Conservation (phyloP, 352 stramenopile species). For the Globisporangium uncinulatum region DNA sequence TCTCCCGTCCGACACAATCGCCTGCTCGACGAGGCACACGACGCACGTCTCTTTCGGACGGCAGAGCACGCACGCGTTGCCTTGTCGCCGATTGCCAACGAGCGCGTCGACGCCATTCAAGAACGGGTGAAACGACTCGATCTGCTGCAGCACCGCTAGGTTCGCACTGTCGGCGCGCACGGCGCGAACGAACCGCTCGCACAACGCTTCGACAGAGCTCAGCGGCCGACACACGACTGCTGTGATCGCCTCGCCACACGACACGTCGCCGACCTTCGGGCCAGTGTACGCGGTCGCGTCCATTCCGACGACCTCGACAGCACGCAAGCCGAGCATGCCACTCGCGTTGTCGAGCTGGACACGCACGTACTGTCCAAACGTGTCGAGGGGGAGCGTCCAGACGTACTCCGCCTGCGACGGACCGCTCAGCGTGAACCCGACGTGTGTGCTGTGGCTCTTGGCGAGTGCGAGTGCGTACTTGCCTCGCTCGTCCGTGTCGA, state of each 20-base stretch:
- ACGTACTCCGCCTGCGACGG: conserved; percentile 19
- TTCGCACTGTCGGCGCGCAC: conserved; percentile 41
- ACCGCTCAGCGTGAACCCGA: conserved; percentile 24
- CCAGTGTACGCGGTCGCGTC: conserved; percentile 40
- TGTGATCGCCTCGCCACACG: conserved; percentile 48
- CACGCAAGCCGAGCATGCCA: conserved; percentile 41
- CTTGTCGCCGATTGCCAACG: neutral
- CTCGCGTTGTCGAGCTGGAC: conserved; percentile 52
- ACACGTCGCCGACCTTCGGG: conserved; percentile 46
- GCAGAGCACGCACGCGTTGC: conserved; percentile 19
- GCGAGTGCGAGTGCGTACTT: conserved; percentile 55
- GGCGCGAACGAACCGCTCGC: conserved; percentile 49
- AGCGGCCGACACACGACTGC: conserved; percentile 49
- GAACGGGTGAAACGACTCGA: conserved; percentile 66
- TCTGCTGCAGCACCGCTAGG: conserved; percentile 44
- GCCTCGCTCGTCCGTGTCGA: conserved; percentile 53
- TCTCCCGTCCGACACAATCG: neutral
- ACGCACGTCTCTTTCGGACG: conserved; percentile 4
- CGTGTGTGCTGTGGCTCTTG: conserved; percentile 45
- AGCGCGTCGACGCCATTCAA: conserved; percentile 5
- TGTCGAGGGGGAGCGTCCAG: conserved; percentile 48
- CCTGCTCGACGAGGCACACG: neutral
- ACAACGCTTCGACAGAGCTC: conserved; percentile 27
- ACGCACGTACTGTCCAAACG: conserved; percentile 48
- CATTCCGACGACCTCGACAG: conserved; percentile 44